Conservation (phyloP, 371 early-diverging fungal species). For the Rhizopus arrhizus region DNA sequence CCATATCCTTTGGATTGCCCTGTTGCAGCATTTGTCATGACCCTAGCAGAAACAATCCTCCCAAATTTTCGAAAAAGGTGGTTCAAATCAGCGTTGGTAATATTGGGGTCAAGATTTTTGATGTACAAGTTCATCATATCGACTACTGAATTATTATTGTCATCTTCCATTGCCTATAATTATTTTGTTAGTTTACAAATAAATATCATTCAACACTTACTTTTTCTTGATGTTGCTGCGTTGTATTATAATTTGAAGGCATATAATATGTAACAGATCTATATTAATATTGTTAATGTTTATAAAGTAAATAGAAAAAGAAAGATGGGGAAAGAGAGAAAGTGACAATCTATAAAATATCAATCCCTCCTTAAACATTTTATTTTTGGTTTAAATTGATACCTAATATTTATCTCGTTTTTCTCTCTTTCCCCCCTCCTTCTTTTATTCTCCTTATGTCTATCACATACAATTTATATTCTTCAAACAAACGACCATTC, state of each 20-base stretch:
- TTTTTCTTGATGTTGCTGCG: constrained; percentile 12
- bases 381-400: constrained; percentile 4
- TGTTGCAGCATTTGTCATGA: constrained; percentile 45
- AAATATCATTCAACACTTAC: constrained; percentile 5
- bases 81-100: constrained; percentile 43
- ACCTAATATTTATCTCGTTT: not conserved
- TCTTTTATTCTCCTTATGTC: constrained; percentile 24
- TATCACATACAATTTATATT: constrained; percentile 43
- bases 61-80: constrained; percentile 46
- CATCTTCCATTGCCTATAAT: constrained; percentile 11
- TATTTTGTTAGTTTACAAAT: constrained; percentile 20
- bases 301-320: constrained; percentile 5
- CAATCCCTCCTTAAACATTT: not conserved
- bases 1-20: constrained; percentile 49
- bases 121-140: constrained; percentile 52
- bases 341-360: constrained; percentile 3
- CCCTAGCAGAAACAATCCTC: constrained; percentile 50
- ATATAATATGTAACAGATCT: constrained; percentile 31
- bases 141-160: constrained; percentile 27
- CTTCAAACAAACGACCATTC: constrained; percentile 38
- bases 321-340: not conserved
- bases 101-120: constrained; percentile 52
- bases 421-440: constrained; percentile 1
- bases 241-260: constrained; percentile 15
- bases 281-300: not conserved